Percentiles rank a stretch among this genome's conserved stretches.
Evolutionary conservation across 192 early-diverging fungal genomes (phyloP).

Genomic region (Spizellomyces sp.): DNA sequence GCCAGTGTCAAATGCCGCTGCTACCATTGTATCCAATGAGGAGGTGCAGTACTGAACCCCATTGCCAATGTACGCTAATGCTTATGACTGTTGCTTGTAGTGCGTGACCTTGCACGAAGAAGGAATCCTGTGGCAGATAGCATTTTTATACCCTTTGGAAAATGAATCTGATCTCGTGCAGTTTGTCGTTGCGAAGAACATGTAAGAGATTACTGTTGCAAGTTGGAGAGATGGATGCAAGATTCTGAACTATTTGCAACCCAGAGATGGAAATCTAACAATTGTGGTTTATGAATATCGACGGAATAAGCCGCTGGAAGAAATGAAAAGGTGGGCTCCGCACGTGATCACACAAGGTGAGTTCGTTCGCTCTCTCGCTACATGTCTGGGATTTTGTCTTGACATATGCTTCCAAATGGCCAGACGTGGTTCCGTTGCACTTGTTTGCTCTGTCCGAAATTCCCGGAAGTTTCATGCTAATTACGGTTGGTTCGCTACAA

Average conservation of each 20-base stretch:
- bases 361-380: not conserved
- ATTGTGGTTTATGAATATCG: constrained; percentile 19
- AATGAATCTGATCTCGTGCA: not conserved
- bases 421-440: constrained; percentile 24
- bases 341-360: constrained; percentile 13
- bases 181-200: constrained; percentile 15
- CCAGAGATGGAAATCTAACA: no score
- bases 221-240: no score
- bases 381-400: not conserved
- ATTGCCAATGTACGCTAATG: not conserved
- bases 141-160: constrained; percentile 14
- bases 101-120: constrained; percentile 15
- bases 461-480: constrained; percentile 18
- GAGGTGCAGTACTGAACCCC: not conserved
- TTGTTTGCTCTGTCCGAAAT: constrained; percentile 5
- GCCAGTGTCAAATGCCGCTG: not conserved
- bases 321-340: constrained; percentile 8
- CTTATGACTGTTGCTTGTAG: constrained; percentile 7
- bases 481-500: not conserved
- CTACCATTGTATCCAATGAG: not conserved
- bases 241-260: no score
- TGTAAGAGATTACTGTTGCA: not conserved
- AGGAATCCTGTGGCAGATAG: constrained; percentile 24
- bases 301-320: not conserved
- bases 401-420: not conserved